These are phyloP conservation scores for Metarhizium sp. DNA, from an alignment of 2,329 filamentous ascomycete species.

Conservation along the genomic window DNA sequence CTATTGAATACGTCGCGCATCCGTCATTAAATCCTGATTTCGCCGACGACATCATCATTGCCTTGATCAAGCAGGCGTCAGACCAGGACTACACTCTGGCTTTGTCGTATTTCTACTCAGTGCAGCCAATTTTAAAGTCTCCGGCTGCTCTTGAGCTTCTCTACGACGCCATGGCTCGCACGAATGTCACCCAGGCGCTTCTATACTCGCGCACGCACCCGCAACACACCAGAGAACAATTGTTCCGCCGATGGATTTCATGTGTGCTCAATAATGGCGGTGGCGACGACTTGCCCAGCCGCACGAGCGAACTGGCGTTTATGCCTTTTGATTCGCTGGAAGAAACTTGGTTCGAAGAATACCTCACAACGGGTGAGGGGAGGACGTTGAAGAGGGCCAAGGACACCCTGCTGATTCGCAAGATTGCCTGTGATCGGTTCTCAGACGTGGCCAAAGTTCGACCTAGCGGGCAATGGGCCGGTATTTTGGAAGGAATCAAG, in stretches of 20 bases:
- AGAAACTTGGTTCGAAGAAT: constrained; percentile 65
- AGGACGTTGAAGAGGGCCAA: constrained; percentile 54
- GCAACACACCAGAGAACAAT: constrained; percentile 47
- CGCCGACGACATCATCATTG: constrained; percentile 68
- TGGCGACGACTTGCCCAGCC: constrained; percentile 35
- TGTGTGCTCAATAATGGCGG: constrained; percentile 40
- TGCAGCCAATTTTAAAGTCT: constrained; percentile 61
- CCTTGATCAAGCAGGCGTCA: constrained; percentile 53
- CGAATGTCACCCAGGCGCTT: constrained; percentile 63
- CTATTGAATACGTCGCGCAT: constrained; percentile 68
- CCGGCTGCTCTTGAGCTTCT: constrained; percentile 54
- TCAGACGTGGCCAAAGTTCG: constrained; percentile 35
- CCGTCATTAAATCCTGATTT: constrained; percentile 75
- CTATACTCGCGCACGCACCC: constrained; percentile 61
- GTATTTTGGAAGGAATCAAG: constrained; percentile 42
- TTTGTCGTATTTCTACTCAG: constrained; percentile 70
- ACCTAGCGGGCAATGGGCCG: constrained; percentile 36
- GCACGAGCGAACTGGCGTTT: constrained; percentile 60
- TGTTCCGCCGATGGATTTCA: constrained; percentile 58
- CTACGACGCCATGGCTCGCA: constrained; percentile 57
- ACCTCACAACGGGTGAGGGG: constrained; percentile 54
- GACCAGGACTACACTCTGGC: constrained; percentile 54
- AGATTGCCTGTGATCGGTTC: constrained; percentile 57
- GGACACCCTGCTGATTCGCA: constrained; percentile 67
- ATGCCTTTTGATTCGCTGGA: constrained; percentile 63